Evolutionary conservation across 495 filamentous ascomycete genomes (phyloP), one percentile per base, ranked within the genome.

Genomic region (Aspergillus bridgeri): DNA sequence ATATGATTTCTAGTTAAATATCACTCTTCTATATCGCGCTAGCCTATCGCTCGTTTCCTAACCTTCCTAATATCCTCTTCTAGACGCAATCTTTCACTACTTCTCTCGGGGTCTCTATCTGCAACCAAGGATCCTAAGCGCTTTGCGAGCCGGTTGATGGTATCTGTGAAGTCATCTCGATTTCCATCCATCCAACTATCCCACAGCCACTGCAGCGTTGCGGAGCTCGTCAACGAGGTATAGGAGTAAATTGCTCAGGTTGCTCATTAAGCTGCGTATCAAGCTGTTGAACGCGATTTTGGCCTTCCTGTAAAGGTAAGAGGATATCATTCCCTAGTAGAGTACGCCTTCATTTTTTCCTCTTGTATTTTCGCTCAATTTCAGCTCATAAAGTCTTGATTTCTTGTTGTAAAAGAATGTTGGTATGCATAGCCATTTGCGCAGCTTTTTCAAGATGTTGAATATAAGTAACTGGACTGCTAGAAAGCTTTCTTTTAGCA

Each of bases 61-160:
- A 27, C 25, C 25, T 27, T 7, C 69, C 60, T 54, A 48, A 70
- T 64, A 55, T 70, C 70, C 63, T 68, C 57, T 38, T 65, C 61
- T 59, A 73, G 55, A 25, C 56, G 61, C 42, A 58, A 56, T 52
- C 59, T 58, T 60, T 73, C 68, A 21, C 49, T 50, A 18, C 63
- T 57, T 23, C 57, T 23, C 29, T 54, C 48, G 43, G 59, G 22
- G 50, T 57, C 57, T n/a, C 53, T 55, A 19, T 62, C 68, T 46
- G 53, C n/a, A 21, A 58, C 46, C n/a, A 69, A 42, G 46, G 51
- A 53, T 22, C 65, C 60, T 21, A 70, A 58, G 42, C 67, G 65
- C 58, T 62, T 55, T 42, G 44, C 60, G 59, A 73, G 64, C 42
- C 55, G 65, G 44, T 51, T 49, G 49, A 70, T 69, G 20, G 61